phyloP scores from a whole-genome alignment of 306 rosid species.

The Rosa persica region DNA sequence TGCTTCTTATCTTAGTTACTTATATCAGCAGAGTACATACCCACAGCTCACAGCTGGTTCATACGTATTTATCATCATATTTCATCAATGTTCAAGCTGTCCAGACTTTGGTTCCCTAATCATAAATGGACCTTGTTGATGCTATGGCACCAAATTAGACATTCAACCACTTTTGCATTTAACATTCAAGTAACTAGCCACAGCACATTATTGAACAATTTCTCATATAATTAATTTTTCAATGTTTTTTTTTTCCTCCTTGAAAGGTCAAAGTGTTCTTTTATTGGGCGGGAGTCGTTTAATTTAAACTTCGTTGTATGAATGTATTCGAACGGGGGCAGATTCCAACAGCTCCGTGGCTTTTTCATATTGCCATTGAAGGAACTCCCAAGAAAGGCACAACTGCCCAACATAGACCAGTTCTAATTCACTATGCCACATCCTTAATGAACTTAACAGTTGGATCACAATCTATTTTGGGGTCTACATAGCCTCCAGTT shows the following conservation, averaged over 20 bases:
- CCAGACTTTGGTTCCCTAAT: neutral
- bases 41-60: neutral
- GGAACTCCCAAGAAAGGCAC: conserved; percentile 95
- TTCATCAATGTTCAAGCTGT: neutral
- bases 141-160: neutral
- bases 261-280: too few species aligned
- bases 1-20: neutral
- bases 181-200: neutral
- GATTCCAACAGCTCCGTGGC: conserved; percentile 48
- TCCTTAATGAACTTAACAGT: conserved; percentile 49
- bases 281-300: too few species aligned
- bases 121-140: neutral
- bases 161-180: neutral
- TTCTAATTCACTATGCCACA: conserved; percentile 63
- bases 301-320: conserved; percentile 60
- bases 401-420: conserved; percentile 79
- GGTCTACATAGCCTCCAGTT: conserved; percentile 40
- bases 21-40: neutral
- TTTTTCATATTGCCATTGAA: conserved; percentile 82
- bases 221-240: neutral
- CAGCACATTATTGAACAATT: neutral
- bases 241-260: too few species aligned
- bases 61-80: neutral
- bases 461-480: conserved; percentile 53
- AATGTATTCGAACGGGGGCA: conserved; percentile 25